Conservation (phyloP, 1,284 basidiomycete species). For the Dichomitus squalens region DNA sequence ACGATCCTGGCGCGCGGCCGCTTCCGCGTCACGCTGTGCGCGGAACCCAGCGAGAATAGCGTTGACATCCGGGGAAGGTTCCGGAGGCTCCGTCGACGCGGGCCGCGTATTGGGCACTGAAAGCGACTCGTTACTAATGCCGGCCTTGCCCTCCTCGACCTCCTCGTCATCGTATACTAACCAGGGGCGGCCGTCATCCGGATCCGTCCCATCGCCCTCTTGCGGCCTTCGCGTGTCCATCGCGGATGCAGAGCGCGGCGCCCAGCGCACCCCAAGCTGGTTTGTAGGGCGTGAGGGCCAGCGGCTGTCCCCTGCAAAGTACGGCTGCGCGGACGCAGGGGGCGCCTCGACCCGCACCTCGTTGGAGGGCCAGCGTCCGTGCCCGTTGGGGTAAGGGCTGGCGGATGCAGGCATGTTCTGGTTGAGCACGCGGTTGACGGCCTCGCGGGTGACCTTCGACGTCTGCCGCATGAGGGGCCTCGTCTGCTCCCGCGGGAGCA, state of each 20-base stretch:
- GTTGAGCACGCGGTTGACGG: conserved; percentile 13
- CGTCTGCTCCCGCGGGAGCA: conserved; percentile 31
- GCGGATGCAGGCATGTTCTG: conserved; percentile 11
- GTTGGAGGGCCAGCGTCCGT: conserved; percentile 16
- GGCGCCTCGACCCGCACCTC: conserved; percentile 1
- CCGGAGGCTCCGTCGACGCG: conserved; percentile 14
- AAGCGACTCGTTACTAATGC: conserved; percentile 16
- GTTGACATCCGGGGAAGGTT: conserved; percentile 24
- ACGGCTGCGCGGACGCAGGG: conserved; percentile 6
- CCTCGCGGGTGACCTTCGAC: conserved; percentile 21
- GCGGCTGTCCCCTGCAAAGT: neutral
- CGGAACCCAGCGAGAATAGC: conserved; percentile 24
- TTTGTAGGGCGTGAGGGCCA: neutral
- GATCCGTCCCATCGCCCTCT: conserved; percentile 15
- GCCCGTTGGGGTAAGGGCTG: conserved; percentile 13
- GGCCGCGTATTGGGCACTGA: conserved; percentile 15
- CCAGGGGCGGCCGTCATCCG: conserved; percentile 23
- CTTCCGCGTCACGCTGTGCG: conserved; percentile 11
- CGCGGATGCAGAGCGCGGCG: conserved; percentile 29
- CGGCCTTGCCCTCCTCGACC: conserved; percentile 20
- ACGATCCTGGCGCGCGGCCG: neutral
- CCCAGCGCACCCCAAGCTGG: conserved; percentile 25
- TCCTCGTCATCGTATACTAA: conserved; percentile 27
- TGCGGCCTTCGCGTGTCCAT: conserved; percentile 18
- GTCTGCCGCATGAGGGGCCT: conserved; percentile 28